Evolutionary conservation across 139 green algal genomes (phyloP).

Genomic region (Mesotaenium endlicherianum): DNA sequence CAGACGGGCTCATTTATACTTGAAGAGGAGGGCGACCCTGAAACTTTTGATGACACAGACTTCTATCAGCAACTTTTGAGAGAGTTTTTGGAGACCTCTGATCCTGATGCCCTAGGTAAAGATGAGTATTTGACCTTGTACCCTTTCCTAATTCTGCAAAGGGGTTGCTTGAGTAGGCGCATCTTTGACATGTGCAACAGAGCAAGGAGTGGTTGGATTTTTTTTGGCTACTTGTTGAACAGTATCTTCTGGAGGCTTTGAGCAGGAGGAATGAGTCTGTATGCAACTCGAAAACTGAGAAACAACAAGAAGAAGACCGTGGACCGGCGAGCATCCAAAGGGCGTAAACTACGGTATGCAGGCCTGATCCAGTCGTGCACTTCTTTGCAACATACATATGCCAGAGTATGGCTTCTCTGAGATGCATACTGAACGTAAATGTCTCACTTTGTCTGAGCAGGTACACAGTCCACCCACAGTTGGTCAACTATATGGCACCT

Average conservation of each 20-base stretch:
- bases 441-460: conserved; percentile 4
- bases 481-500: conserved; percentile 36
- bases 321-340: conserved; percentile 84
- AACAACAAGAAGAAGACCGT: conserved; percentile 79
- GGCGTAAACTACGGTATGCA: conserved; percentile 83
- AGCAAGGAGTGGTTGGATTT: too few species aligned
- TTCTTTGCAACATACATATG: background rate
- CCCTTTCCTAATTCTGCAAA: too few species aligned
- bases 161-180: too few species aligned
- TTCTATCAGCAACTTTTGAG: conserved; percentile 91
- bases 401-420: background rate
- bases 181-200: too few species aligned
- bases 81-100: conserved; percentile 78
- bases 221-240: too few species aligned
- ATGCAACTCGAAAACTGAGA: conserved; percentile 16
- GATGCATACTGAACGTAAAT: background rate
- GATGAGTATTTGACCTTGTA: too few species aligned
- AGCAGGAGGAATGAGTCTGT: background rate
- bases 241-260: too few species aligned
- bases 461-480: conserved; percentile 5
- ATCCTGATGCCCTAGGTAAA: background rate
- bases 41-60: conserved; percentile 87
- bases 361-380: conserved; percentile 70
- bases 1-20: too few species aligned
- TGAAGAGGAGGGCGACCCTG: conserved; percentile 37